Evolutionary conservation across 2,329 filamentous ascomycete species (phyloP).

Genomic region (Colletotrichum agaves): DNA sequence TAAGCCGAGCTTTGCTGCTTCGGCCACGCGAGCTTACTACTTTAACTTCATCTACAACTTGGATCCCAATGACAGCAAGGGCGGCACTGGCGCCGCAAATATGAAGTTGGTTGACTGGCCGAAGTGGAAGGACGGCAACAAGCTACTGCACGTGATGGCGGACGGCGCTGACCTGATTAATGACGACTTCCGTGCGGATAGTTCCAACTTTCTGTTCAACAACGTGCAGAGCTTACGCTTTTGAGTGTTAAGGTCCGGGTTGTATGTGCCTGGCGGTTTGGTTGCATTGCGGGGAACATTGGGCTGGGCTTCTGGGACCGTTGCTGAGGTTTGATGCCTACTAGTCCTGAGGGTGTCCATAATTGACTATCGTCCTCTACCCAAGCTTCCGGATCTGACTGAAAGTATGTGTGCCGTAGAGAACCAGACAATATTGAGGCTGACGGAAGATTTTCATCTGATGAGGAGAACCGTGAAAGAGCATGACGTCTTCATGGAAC

Average conservation of each 20-base stretch:
- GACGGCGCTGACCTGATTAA: conserved; percentile 29
- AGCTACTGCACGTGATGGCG: conserved; percentile 47
- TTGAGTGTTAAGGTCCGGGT: neutral
- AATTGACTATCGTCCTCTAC: neutral
- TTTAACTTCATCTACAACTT: conserved; percentile 66
- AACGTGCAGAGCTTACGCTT: conserved; percentile 29
- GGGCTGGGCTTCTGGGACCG: neutral
- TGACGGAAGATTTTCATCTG: neutral
- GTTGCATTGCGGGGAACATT: neutral
- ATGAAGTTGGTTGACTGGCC: conserved; percentile 39
- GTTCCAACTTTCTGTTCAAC: conserved; percentile 36
- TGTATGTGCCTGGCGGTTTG: neutral
- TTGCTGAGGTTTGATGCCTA: neutral
- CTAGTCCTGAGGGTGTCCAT: neutral
- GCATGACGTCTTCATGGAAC: neutral
- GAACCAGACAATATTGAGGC: neutral
- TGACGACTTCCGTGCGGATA: conserved; percentile 39
- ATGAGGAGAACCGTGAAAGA: neutral
- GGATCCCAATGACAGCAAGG: conserved; percentile 62
- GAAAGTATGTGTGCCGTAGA: neutral
- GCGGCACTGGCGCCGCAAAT: conserved; percentile 38
- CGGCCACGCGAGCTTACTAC: conserved; percentile 65
- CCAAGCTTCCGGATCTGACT: neutral
- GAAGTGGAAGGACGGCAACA: conserved; percentile 53
- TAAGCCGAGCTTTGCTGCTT: conserved; percentile 58